Conservation (phyloP, 139 green algal species). For the Pedinophyceae sp. region DNA sequence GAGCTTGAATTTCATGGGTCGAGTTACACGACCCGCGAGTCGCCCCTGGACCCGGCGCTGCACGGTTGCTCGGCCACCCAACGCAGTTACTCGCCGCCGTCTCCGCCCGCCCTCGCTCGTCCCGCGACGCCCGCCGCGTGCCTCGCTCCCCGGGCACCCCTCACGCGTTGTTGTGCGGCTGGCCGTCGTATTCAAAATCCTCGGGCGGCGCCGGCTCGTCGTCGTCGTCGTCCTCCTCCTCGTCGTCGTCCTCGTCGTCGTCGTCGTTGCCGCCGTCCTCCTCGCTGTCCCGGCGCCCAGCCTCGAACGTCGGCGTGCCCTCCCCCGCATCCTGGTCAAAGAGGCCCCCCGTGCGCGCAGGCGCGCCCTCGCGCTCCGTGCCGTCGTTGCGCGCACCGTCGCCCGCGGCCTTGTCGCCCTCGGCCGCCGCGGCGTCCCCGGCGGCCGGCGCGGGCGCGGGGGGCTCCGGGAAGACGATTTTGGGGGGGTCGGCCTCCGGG, state of each 20-base stretch:
- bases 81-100: too few species aligned
- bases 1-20: too few species aligned
- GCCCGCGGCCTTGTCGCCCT: not conserved
- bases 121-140: too few species aligned
- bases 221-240: conserved; percentile 12
- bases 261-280: conserved; percentile 23
- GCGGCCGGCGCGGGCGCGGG: conserved; percentile 2
- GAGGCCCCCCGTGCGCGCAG: conserved; percentile 16
- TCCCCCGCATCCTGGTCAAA: not conserved
- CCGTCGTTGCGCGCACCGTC: conserved; percentile 9
- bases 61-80: too few species aligned
- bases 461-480: too few species aligned
- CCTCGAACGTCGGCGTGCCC: not conserved
- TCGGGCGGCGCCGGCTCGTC: conserved; percentile 59
- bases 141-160: too few species aligned
- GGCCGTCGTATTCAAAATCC: conserved; percentile 49
- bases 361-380: conserved; percentile 5
- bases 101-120: too few species aligned
- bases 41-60: too few species aligned
- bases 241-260: conserved; percentile 10
- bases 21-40: too few species aligned
- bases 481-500: not conserved
- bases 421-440: conserved; percentile 5
- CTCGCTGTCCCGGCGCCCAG: conserved; percentile 1
- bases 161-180: too few species aligned